phyloP scores from a whole-genome alignment of 2,329 filamentous ascomycete genomes.

The Aspergillus fumigatus region DNA sequence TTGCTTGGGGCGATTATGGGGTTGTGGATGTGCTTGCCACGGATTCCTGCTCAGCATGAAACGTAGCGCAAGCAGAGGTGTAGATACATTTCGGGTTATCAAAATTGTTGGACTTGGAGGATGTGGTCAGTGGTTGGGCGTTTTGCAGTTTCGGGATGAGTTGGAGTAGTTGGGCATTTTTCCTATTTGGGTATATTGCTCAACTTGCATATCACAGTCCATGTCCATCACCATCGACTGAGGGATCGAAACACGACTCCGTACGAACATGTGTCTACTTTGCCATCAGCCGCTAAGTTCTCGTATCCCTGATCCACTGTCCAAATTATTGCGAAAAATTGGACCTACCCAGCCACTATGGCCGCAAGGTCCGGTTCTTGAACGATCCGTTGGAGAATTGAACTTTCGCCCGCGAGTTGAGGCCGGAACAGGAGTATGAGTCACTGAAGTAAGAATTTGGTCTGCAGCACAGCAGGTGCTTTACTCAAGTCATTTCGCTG shows the following conservation, averaged over 20 bases:
- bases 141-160: background rate
- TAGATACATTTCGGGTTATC: no score
- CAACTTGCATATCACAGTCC: background rate
- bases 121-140: background rate
- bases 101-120: background rate
- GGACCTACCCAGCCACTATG: no score
- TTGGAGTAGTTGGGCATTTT: background rate
- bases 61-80: no score
- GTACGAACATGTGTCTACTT: background rate
- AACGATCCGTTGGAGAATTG: background rate
- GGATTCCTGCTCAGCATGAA: constrained; percentile 9
- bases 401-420: background rate
- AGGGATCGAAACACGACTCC: no score
- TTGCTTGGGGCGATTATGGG: constrained; percentile 48
- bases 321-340: no score
- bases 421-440: background rate
- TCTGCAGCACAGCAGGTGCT: no score
- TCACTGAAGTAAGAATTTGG: background rate
- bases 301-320: no score
- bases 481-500: no score
- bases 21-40: constrained; percentile 45
- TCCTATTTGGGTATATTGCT: background rate
- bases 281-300: no score
- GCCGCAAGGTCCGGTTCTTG: no score
- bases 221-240: no score